phyloP scores from a whole-genome alignment of 2,329 filamentous ascomycete species.

The Ilyonectria destructans region DNA sequence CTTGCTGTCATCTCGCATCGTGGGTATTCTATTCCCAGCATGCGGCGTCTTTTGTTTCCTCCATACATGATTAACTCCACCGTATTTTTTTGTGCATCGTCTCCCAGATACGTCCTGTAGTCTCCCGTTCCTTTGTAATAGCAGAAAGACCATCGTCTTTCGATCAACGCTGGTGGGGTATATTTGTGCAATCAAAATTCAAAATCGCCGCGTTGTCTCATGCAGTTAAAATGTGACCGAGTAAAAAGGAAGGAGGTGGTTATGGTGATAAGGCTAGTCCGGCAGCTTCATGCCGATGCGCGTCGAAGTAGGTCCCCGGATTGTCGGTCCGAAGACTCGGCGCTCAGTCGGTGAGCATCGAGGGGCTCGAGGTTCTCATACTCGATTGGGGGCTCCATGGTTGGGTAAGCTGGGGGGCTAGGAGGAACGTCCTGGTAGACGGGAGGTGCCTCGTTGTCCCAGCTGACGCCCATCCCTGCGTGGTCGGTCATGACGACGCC shows the following conservation, averaged over 20 bases:
- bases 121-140: conserved; percentile 46
- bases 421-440: conserved; percentile 94
- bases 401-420: conserved; percentile 81
- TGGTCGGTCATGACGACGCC: conserved; percentile 86
- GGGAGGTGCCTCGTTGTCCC: conserved; percentile 96
- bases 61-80: conserved; percentile 31
- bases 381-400: conserved; percentile 54
- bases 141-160: conserved; percentile 41
- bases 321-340: conserved; percentile 28
- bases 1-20: conserved; percentile 13
- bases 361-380: conserved; percentile 59
- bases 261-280: background rate
- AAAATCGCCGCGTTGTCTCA: conserved; percentile 47
- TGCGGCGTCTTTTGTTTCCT: conserved; percentile 36
- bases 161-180: conserved; percentile 52
- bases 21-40: conserved; percentile 9
- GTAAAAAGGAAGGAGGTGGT: conserved; percentile 18
- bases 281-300: conserved; percentile 33
- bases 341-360: conserved; percentile 50
- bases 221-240: conserved; percentile 38
- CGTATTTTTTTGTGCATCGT: conserved; percentile 35
- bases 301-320: conserved; percentile 22
- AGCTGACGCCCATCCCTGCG: conserved; percentile 90
- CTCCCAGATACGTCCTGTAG: conserved; percentile 46
- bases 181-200: conserved; percentile 45